Percentiles rank a stretch among this genome's conserved stretches.
Conservation (phyloP, 306 rosid genomes). For the Quercus engelmannii region DNA sequence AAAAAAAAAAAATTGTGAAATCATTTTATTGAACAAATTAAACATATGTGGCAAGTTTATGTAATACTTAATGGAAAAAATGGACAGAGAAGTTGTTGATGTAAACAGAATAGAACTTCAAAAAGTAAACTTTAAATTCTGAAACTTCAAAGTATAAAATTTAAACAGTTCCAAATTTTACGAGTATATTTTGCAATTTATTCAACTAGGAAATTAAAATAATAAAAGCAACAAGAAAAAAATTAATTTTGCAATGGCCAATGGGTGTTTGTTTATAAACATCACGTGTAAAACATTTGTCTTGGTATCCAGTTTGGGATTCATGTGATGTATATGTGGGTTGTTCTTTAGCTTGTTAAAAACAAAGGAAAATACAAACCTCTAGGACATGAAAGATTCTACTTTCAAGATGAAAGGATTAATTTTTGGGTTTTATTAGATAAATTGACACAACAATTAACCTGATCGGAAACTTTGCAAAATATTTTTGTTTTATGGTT, state of each 20-base stretch:
- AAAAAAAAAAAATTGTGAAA: not conserved
- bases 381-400: not conserved
- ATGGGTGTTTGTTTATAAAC: not conserved
- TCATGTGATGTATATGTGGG: not conserved
- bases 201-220: too few species aligned
- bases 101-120: too few species aligned
- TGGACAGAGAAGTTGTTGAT: accelerated
- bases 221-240: too few species aligned
- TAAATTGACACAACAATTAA: not conserved
- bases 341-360: not conserved
- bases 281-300: not conserved
- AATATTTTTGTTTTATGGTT: not conserved
- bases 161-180: too few species aligned
- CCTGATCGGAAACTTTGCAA: not conserved
- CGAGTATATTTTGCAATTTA: too few species aligned
- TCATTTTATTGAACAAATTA: accelerated
- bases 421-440: not conserved
- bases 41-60: accelerated
- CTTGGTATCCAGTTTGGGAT: not conserved
- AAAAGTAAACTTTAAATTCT: too few species aligned
- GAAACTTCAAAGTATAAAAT: too few species aligned
- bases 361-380: not conserved
- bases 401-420: not conserved
- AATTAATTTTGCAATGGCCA: not conserved
- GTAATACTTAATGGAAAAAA: accelerated